Base-by-base conservation (phyloP, 208 protist species). In the Trypanosoma mega region DNA sequence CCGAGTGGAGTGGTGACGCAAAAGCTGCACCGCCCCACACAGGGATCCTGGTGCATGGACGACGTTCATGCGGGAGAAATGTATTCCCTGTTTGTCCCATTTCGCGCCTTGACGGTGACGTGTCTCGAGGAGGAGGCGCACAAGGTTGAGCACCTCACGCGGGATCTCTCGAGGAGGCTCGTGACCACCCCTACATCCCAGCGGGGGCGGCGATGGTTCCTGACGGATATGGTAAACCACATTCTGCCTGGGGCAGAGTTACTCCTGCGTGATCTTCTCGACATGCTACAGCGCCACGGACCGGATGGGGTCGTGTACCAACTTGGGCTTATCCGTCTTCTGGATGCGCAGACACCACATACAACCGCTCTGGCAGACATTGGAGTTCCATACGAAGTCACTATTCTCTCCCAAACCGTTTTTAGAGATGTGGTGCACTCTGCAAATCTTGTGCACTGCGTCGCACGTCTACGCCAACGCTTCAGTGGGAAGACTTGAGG, bases 161-260 rank as follows among this genome's bases (percentile, higher is more conserved):
- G 26, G 18, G 36, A 63, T 7, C 36, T 60, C 6, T 72, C 50
- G 51, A 45, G 68, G 18, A 50, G 53, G 37, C 64, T 75, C 29
- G 29, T 74, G 5, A 74, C 50, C 29, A 74, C 62, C 36, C 68
- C 68, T 9, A 55, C 41, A 3, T 34, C 24, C 11, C 63, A 71
- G 52, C 26, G 61, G 14, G 11, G 37, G 11, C 1, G 61, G 33
- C 68, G 68, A 9, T 74, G 68, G 51, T 74, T 74, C 41, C 51
- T 74, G 30, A 24, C 56, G 16, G 68, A 74, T 29, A 48, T 74
- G 60, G 47, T 68, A 12, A 39, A 74, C 52, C 50, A 74, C 33
- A 53, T 74, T 24, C 61, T 74, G 23, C 68, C 68, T 2, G 61
- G 55, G 48, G 72, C 63, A 27, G 51, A 72, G 30, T 11, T 64